Base-by-base conservation (phyloP, 1,139 yeast genomes). In the Yamadazyma blattariae region DNA sequence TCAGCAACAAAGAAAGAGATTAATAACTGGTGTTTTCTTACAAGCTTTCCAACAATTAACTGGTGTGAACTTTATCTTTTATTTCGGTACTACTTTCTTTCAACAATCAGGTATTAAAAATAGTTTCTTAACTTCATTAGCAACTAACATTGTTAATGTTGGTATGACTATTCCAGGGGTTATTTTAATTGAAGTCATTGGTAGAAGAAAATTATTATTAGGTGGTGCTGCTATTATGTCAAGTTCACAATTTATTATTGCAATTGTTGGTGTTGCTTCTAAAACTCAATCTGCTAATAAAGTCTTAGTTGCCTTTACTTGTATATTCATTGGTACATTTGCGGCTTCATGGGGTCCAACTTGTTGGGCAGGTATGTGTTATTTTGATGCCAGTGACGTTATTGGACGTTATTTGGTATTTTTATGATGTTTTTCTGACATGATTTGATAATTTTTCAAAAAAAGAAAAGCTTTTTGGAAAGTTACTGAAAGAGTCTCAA, bases 291-390 rank as follows among this genome's bases (percentile, higher is more conserved):
- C 72, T 29, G 67, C 79, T 10, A 76, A 78, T 45, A 74, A 79
- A 60, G 71, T 72, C 34, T 70, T 80, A 59, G 54, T 82, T 46
- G 82, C 81, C 4, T 79, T 81, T 57, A 69, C 74, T 32, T 82
- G 87, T 71, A 60, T 74, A 33, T 82, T 79, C 52, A 80, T 80
- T 55, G 78, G 81, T 22, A 77, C 71, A 52, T 82, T 81, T 50
- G 88, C 88, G 25, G 64, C 84, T 34, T 71, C 86, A 19, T 82
- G 88, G 88, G 89, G 88, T 46, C 88, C 88, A 27, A 64, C 76
- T 37, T 76, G 77, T 34, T 82, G 89, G 89, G 85, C 81, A 34
- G 64, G n/a, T n/a, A n/a, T n/a, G n/a, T n/a, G n/a, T n/a, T n/a
- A n/a, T n/a, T n/a, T n/a, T n/a, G n/a, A n/a, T n/a, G n/a, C n/a